phyloP scores from a whole-genome alignment of 164 flowering plant genomes.

The Tetrastigma voinierianum region DNA sequence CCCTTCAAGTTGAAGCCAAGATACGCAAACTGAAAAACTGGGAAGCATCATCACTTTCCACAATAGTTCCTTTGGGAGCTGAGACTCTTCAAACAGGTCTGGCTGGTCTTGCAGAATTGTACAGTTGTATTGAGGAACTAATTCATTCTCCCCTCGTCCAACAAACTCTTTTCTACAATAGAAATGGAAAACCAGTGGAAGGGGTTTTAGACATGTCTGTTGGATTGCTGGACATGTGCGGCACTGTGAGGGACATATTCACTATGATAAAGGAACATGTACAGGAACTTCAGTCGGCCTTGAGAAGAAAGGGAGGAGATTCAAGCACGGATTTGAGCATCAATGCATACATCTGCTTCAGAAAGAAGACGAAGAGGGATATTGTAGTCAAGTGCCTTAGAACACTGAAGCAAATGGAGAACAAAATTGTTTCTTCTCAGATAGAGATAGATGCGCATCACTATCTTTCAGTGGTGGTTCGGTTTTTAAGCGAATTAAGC shows the following conservation, averaged over 20 bases:
- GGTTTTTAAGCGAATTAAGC: constrained; percentile 16
- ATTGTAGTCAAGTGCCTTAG: constrained; percentile 14
- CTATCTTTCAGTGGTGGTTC: background rate
- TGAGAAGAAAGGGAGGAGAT: constrained; percentile 24
- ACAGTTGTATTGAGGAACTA: constrained; percentile 14
- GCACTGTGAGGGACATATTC: constrained; percentile 21
- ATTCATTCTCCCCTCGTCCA: constrained; percentile 15
- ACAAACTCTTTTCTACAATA: constrained; percentile 6
- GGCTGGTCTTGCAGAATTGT: constrained; percentile 14
- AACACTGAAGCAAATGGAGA: constrained; percentile 20
- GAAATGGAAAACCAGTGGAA: constrained; percentile 11
- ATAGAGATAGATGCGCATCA: background rate
- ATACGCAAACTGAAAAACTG: constrained; percentile 16
- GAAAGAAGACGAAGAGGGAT: constrained; percentile 30
- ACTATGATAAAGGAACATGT: constrained; percentile 22
- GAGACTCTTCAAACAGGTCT: constrained; percentile 17
- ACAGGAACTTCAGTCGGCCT: constrained; percentile 29
- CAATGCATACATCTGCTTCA: constrained; percentile 16
- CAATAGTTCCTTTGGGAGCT: background rate
- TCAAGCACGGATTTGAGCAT: constrained; percentile 19
- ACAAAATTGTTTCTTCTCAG: background rate
- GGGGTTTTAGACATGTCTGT: constrained; percentile 23
- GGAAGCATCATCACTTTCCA: constrained; percentile 1
- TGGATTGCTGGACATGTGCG: constrained; percentile 24
- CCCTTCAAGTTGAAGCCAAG: constrained; percentile 9